Evolutionary conservation across 1,139 yeast species (phyloP).

Genomic region (Taiozyma sp.): DNA sequence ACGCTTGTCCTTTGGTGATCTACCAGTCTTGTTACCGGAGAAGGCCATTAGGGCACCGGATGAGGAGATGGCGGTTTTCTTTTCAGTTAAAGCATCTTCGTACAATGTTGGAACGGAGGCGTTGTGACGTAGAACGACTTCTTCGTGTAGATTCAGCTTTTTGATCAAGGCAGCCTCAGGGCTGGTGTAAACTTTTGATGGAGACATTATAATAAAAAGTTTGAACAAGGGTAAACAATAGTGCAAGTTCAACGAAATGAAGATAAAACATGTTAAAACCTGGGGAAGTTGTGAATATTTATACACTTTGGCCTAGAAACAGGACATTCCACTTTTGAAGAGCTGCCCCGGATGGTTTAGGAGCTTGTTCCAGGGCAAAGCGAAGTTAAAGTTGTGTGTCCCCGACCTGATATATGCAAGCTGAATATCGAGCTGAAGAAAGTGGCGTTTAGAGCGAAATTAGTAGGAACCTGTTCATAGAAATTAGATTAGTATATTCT

Average conservation of each 20-base stretch:
- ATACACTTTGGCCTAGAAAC: conserved; percentile 1
- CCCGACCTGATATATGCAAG: neutral
- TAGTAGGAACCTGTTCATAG: neutral
- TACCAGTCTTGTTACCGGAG: conserved; percentile 95
- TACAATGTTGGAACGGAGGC: conserved; percentile 91
- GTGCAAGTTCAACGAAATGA: conserved; percentile 3
- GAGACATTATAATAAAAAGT: conserved; percentile 17
- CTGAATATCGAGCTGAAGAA: neutral
- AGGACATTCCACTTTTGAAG: neutral
- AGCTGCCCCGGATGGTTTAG: conserved; percentile 9
- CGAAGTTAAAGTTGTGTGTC: neutral
- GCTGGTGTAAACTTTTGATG: conserved; percentile 20
- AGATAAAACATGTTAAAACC: neutral
- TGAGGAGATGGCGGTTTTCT: conserved; percentile 87
- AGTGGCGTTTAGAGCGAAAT: neutral
- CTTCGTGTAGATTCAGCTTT: conserved; percentile 31
- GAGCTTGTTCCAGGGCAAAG: neutral
- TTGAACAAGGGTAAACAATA: neutral
- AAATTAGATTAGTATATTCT: neutral
- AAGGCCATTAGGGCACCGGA: conserved; percentile 95
- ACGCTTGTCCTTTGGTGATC: conserved; percentile 98
- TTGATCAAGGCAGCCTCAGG: conserved; percentile 21
- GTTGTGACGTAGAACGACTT: conserved; percentile 56
- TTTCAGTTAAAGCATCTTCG: conserved; percentile 89
- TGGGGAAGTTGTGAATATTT: conserved; percentile 3